A percentile compares a stretch with the other conserved stretches of the same genome.
Evolutionary conservation across 352 stramenopile genomes (phyloP).

Genomic region (Globisporangium emineosum): DNA sequence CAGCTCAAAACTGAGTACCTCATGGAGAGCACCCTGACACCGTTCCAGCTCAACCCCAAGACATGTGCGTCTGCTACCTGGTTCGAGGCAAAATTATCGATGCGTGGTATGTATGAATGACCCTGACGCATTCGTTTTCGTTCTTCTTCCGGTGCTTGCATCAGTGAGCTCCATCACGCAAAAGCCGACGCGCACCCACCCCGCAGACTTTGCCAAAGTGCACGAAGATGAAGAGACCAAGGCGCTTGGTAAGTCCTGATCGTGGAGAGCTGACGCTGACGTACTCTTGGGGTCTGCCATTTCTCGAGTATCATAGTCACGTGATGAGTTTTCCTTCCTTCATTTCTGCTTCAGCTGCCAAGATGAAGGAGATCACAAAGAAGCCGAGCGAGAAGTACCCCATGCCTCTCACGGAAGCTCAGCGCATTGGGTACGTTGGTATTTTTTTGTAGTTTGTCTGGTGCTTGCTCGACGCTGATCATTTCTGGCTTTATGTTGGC

Average conservation of each 20-base stretch:
- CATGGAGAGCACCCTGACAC: slow-evolving; percentile 68
- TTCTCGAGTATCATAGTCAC: not conserved
- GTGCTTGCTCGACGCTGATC: not conserved
- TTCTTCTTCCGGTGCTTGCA: not conserved
- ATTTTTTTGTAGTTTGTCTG: not conserved
- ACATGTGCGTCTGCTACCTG: slow-evolving; percentile 38
- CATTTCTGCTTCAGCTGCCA: slow-evolving; percentile 26
- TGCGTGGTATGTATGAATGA: not conserved
- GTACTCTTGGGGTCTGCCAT: too few relatives aligned
- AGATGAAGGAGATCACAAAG: slow-evolving; percentile 64
- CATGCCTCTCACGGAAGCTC: slow-evolving; percentile 70
- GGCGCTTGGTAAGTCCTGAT: slow-evolving; percentile 37
- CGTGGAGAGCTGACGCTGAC: not conserved
- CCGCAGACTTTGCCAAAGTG: slow-evolving; percentile 62
- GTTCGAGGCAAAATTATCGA: too few relatives aligned
- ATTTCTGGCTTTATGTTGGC: not conserved
- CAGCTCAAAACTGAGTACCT: slow-evolving; percentile 83
- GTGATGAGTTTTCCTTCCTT: not conserved
- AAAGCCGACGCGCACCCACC: slow-evolving; percentile 76
- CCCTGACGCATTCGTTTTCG: not conserved
- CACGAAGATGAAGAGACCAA: slow-evolving; percentile 49
- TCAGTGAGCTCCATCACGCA: slow-evolving; percentile 73
- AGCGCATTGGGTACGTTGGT: slow-evolving; percentile 51
- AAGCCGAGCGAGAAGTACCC: slow-evolving; percentile 62
- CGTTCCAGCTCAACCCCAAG: slow-evolving; percentile 84